Evolutionary conservation across 495 filamentous ascomycete genomes (phyloP), one percentile per base, ranked within the genome.

Genomic region (Pseudevernia furfuracea): DNA sequence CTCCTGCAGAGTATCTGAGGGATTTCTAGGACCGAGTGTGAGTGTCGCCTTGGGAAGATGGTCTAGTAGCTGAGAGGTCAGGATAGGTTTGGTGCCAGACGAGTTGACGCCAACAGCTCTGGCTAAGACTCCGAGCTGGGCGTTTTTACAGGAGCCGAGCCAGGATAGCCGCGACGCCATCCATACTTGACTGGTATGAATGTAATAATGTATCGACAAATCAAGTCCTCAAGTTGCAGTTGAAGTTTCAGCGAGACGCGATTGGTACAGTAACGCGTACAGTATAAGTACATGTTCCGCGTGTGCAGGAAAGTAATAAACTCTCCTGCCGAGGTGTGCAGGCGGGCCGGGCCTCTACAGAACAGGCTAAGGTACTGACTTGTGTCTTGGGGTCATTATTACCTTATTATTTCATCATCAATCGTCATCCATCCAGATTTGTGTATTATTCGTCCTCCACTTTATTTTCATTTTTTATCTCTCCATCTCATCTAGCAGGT

Each of bases 81-180:
- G 72, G 11, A 68, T 64, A 7, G 72, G 36, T 63, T 86, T 85
- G n/a, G 77, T 77, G 14, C 84, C 83, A 1, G 77, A 77, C 6
- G 71, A 75, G 17, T 74, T 74, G 58, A 84, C 77, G 21, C 84
- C 84, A 14, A 79, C 80, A 56, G 77, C 77, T 61, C 77, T 78
- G 15, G 84, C 84, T 59, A 84, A 69, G 58, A 73, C 70, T 63
- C 79, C 76, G 43, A 87, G 75, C 55, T 83, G 75, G 21, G 74
- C 60, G 34, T 72, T 59, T 74, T 80, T 83, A 57, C 82, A 74
- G 1, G 66, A 39, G 34, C 60, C 28, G 34, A 85, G 79, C 72
- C 76, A 76, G 28, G 67, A 49, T 52, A 70, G 48, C 5, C 32
- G 56, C 56, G 60, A 46, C 48, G 70, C 64, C 71, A 70, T 71